phyloP scores from a whole-genome alignment of 805 yeast species.

The Jamesozyma gamospora region DNA sequence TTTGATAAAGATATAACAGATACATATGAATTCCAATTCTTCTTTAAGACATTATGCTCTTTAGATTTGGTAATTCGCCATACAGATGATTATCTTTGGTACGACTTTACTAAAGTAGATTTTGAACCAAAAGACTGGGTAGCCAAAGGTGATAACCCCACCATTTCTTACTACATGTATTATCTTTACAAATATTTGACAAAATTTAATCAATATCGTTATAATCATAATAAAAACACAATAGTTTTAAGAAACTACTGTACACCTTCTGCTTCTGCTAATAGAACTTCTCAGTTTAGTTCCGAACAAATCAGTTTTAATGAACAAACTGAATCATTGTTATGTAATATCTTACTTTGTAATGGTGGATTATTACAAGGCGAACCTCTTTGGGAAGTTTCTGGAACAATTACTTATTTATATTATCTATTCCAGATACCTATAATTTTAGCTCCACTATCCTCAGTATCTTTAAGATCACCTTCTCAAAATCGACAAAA shows the following conservation, averaged over 20 bases:
- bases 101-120: conserved; percentile 12
- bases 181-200: conserved; percentile 24
- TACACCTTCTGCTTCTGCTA: conserved; percentile 10
- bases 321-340: conserved; percentile 23
- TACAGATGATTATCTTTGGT: conserved; percentile 22
- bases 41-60: conserved; percentile 27
- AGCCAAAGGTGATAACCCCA: conserved; percentile 30
- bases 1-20: conserved; percentile 18
- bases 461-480: conserved; percentile 15
- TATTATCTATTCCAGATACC: conserved; percentile 26
- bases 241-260: conserved; percentile 19
- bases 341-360: conserved; percentile 22
- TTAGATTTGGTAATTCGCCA: conserved; percentile 26
- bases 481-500: conserved; percentile 1
- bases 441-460: conserved; percentile 22
- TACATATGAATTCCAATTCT: conserved; percentile 18
- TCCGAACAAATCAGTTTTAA: conserved; percentile 10
- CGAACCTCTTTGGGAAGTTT: conserved; percentile 22
- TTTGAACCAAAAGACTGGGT: conserved; percentile 24
- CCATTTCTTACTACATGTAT: conserved; percentile 32
- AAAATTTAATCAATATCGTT: conserved; percentile 13
- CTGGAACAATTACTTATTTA: conserved; percentile 16
- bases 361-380: conserved; percentile 25
- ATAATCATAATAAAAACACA: conserved; percentile 11
- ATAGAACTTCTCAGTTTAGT: conserved; percentile 25